These are phyloP conservation scores for Primulina eburnea DNA, from an alignment of 257 asterid species.

Conservation along the genomic window DNA sequence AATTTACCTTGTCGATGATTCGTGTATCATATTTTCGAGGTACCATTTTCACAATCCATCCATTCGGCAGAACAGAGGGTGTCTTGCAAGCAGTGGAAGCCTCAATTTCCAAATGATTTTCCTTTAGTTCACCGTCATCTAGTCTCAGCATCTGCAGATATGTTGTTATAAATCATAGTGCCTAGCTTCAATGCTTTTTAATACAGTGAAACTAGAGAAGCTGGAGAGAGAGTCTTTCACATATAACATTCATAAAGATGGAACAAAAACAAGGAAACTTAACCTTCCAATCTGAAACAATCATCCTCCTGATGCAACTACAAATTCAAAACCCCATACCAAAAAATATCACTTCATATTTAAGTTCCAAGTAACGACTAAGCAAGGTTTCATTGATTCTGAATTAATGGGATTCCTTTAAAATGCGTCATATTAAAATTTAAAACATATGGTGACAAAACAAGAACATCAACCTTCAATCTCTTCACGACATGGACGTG, in stretches of 20 bases:
- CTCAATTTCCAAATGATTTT: constrained; percentile 34
- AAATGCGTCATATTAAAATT: too few species aligned
- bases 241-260: not conserved
- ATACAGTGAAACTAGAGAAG: not conserved
- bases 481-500: not conserved
- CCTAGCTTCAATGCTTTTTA: not conserved
- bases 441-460: not conserved
- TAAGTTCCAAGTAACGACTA: not conserved
- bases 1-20: constrained; percentile 48
- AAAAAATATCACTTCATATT: not conserved
- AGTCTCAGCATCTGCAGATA: constrained; percentile 38
- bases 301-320: constrained; percentile 28
- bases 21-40: constrained; percentile 38
- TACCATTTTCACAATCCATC: constrained; percentile 73
- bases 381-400: not conserved
- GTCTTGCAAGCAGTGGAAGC: constrained; percentile 27
- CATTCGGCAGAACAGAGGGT: constrained; percentile 52
- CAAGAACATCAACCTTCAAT: constrained; percentile 1
- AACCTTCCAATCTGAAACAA: constrained; percentile 63
- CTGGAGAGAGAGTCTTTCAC: not conserved
- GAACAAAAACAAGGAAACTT: constrained; percentile 7
- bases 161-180: not conserved
- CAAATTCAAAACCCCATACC: not conserved
- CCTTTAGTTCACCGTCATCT: constrained; percentile 29
- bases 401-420: not conserved